phyloP scores from a whole-genome alignment of 1,284 basidiomycete species.

The Pseudozyma pruni region DNA sequence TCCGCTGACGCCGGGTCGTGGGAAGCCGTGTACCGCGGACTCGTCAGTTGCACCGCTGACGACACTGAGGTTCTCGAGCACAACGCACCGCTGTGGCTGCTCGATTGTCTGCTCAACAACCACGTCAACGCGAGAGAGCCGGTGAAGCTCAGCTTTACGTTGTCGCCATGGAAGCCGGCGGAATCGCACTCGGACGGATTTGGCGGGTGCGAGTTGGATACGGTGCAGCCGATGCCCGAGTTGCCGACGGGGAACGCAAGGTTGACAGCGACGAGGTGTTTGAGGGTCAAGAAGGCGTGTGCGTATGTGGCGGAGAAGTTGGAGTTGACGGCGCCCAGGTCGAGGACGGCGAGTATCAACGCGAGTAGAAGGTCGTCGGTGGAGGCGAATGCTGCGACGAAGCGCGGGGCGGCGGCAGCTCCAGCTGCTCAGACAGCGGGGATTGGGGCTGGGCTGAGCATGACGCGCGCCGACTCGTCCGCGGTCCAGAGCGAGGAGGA shows the following conservation, averaged over 20 bases:
- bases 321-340: constrained; percentile 70
- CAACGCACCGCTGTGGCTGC: constrained; percentile 84
- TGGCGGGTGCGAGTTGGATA: constrained; percentile 29
- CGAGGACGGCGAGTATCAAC: constrained; percentile 34
- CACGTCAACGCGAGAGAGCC: constrained; percentile 43
- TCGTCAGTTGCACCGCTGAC: constrained; percentile 73
- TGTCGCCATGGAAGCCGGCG: constrained; percentile 75
- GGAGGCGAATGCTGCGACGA: constrained; percentile 8
- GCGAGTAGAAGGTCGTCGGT: constrained; percentile 36
- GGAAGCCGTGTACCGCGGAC: constrained; percentile 79
- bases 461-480: constrained; percentile 29
- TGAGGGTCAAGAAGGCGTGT: constrained; percentile 85
- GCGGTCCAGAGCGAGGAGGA: constrained; percentile 2
- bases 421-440: no score
- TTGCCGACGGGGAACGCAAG: constrained; percentile 77
- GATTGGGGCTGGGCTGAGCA: constrained; percentile 31
- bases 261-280: constrained; percentile 84
- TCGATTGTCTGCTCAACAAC: constrained; percentile 80
- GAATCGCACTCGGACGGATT: constrained; percentile 31
- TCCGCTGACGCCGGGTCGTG: constrained; percentile 77
- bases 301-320: constrained; percentile 89
- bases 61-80: constrained; percentile 81
- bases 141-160: constrained; percentile 76
- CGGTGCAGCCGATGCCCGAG: constrained; percentile 25
- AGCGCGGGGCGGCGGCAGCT: neutral